Percentiles rank a stretch among this genome's conserved stretches.
These are phyloP conservation scores for Rhizopus sp. DNA, from an alignment of 371 early-diverging fungal species.

Conservation along the genomic window DNA sequence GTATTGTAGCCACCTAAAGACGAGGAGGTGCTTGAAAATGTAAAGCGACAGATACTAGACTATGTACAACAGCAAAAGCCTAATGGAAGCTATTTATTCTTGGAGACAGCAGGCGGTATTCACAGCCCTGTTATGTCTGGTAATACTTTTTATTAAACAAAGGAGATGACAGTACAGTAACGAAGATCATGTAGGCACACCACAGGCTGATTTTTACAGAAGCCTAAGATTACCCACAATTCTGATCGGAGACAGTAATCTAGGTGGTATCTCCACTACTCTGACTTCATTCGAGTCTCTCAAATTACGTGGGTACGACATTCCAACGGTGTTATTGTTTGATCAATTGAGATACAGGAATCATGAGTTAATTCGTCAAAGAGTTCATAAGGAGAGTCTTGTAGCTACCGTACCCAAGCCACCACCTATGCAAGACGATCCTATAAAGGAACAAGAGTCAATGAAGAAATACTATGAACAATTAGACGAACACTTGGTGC, in stretches of 20 bases:
- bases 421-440: constrained; percentile 45
- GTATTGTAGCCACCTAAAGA: constrained; percentile 48
- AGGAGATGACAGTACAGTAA: constrained; percentile 1
- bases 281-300: constrained; percentile 75
- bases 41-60: constrained; percentile 42
- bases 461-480: constrained; percentile 61
- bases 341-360: constrained; percentile 63
- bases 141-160: constrained; percentile 14
- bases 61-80: constrained; percentile 30
- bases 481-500: constrained; percentile 47
- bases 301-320: constrained; percentile 71
- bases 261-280: constrained; percentile 86
- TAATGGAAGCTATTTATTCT: constrained; percentile 52
- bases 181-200: constrained; percentile 41
- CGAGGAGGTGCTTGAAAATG: constrained; percentile 46
- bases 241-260: constrained; percentile 73
- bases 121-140: constrained; percentile 81
- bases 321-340: constrained; percentile 70
- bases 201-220: constrained; percentile 78
- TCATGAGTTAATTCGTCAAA: constrained; percentile 48
- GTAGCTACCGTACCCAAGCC: constrained; percentile 57
- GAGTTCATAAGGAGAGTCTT: constrained; percentile 18
- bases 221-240: constrained; percentile 70
- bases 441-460: constrained; percentile 48
- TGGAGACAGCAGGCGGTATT: constrained; percentile 79